Evolutionary conservation across 2,329 filamentous ascomycete species (phyloP).

Genomic region (Talaromyces verruculosus): DNA sequence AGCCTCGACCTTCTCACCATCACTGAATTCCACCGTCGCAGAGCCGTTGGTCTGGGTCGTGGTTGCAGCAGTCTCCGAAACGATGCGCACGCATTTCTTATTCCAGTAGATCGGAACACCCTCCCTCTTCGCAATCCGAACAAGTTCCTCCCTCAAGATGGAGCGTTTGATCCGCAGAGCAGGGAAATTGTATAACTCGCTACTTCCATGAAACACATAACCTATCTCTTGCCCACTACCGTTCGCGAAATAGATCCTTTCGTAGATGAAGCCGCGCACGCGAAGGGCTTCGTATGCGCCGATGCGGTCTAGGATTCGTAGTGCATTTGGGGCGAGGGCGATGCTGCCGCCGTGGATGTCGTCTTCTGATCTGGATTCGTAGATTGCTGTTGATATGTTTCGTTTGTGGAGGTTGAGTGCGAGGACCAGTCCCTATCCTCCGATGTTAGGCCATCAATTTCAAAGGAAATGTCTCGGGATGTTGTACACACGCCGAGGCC

Average conservation of each 20-base stretch:
- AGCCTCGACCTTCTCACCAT: background rate
- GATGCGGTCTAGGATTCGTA: background rate
- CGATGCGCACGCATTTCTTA: background rate
- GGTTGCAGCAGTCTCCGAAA: background rate
- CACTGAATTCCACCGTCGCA: background rate
- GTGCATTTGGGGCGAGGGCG: background rate
- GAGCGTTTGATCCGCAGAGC: background rate
- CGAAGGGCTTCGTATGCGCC: background rate
- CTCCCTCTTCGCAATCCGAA: background rate
- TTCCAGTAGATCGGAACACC: background rate
- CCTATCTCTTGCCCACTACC: background rate
- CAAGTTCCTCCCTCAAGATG: background rate
- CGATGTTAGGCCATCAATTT: background rate
- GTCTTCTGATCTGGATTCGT: background rate
- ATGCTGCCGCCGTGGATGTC: background rate
- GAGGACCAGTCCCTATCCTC: background rate
- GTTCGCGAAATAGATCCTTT: background rate
- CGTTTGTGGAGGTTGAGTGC: background rate
- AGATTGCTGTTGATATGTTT: background rate
- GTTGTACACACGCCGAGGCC: background rate
- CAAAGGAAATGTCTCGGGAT: background rate
- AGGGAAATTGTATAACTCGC: background rate
- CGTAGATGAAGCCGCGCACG: background rate
- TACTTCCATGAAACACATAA: background rate
- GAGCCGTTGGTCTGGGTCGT: background rate